Percentiles rank a stretch among this genome's conserved stretches.
Conservation (phyloP, 177 flowering plant genomes). For the Telopea speciosissima region DNA sequence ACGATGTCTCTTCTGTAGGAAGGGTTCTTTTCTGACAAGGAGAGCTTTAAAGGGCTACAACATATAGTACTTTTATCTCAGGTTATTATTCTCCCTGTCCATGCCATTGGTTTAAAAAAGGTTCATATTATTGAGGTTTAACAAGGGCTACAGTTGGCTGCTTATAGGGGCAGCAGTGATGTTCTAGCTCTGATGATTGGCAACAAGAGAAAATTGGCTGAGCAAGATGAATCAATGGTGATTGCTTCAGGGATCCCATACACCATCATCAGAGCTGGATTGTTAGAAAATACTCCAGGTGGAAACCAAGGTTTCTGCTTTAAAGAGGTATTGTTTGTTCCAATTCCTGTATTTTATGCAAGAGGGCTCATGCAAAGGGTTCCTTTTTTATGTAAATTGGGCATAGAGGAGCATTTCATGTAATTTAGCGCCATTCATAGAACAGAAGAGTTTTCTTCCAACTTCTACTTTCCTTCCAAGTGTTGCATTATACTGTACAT, state of each 20-base stretch:
- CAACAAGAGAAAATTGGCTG: conserved; percentile 64
- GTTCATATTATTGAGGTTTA: conserved; percentile 23
- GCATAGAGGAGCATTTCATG: no score
- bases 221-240: conserved; percentile 62
- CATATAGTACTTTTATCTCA: conserved; percentile 75
- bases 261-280: conserved; percentile 79
- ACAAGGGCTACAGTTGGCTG: conserved; percentile 81
- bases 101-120: neutral
- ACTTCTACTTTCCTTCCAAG: neutral
- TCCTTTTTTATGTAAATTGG: no score
- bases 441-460: no score
- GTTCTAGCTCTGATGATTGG: conserved; percentile 68
- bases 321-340: conserved; percentile 42
- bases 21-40: conserved; percentile 51
- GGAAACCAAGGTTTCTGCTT: conserved; percentile 83
- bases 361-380: neutral
- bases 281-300: conserved; percentile 56
- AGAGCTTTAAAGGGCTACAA: conserved; percentile 53
- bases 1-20: conserved; percentile 39
- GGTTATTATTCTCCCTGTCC: conserved; percentile 33
- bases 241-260: conserved; percentile 65
- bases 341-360: neutral
- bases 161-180: conserved; percentile 61
- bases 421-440: no score
- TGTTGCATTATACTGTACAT: no score